These are phyloP conservation scores for Chaetothyriales sp. DNA, from an alignment of 2,329 filamentous ascomycete species.

Conservation along the genomic window DNA sequence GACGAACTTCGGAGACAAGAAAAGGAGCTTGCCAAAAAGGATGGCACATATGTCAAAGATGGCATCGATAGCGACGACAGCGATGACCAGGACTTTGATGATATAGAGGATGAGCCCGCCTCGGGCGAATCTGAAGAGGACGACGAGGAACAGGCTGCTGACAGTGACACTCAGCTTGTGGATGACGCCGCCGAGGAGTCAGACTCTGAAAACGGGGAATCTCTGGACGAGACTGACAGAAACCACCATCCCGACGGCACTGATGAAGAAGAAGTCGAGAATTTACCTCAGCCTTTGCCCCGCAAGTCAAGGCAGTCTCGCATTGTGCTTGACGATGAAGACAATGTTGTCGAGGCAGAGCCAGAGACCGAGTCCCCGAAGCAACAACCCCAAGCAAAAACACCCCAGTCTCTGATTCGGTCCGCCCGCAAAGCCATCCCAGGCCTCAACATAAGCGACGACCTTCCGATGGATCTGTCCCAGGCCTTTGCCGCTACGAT, in stretches of 20 bases:
- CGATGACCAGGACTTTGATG: constrained; percentile 39
- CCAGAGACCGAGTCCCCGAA: constrained; percentile 12
- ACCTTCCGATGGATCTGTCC: constrained; percentile 51
- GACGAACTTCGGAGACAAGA: constrained; percentile 65
- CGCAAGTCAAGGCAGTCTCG: constrained; percentile 38
- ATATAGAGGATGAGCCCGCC: constrained; percentile 28
- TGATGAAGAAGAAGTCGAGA: constrained; percentile 24
- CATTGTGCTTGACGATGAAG: constrained; percentile 49
- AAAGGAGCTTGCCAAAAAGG: constrained; percentile 54
- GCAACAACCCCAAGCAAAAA: constrained; percentile 20
- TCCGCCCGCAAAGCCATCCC: constrained; percentile 58
- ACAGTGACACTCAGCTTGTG: constrained; percentile 31
- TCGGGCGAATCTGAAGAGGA: constrained; percentile 27
- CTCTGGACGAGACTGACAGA: constrained; percentile 7
- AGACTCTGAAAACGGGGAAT: constrained; percentile 1
- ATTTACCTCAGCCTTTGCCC: constrained; percentile 19
- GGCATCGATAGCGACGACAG: constrained; percentile 39
- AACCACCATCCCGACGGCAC: constrained; percentile 26
- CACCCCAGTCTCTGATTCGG: constrained; percentile 49
- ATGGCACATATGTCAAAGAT: constrained; percentile 33
- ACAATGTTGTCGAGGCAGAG: constrained; percentile 11
- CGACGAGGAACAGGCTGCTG: constrained; percentile 18
- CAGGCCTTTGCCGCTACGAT: constrained; percentile 87
- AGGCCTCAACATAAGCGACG: constrained; percentile 40
- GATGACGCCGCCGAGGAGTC: constrained; percentile 15